Evolutionary conservation across 1,284 basidiomycete genomes (phyloP), one percentile per base, ranked within the genome.

Genomic region (Leccinum pseudoinsigne): DNA sequence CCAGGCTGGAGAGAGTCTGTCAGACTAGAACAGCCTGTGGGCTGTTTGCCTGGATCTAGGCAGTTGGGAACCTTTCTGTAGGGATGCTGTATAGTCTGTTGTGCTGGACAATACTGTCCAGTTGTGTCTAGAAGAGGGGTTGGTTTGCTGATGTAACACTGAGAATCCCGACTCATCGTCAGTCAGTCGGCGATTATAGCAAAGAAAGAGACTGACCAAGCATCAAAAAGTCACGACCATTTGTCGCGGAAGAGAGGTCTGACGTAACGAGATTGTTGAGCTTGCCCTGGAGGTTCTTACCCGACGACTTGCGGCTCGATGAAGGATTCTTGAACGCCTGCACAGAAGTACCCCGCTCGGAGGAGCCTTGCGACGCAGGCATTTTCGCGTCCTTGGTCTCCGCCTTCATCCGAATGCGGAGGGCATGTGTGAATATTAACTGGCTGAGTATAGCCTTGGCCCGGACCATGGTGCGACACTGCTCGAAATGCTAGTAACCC

Each of bases 221-320:
- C 57, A 58, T 58, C 42, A 58, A 23, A 31, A 58, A 18, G 28
- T 58, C 57, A 21, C 42, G 57, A 28, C 57, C 57, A 34, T 50
- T 42, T 18, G 57, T 58, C 28, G 28, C 57, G 11, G 42, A n/a
- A 51, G 42, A 58, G 40, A 58, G 40, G 34, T 58, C 57, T 7
- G 57, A 58, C 5, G 57, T 58, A 23, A 58, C 18, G 5, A 58
- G 57, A 51, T 58, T 58, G 18, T 58, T 47, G 28, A 58, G 57
- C 18, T 21, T 58, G 18, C 57, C 57, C 40, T 31, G 10, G 10
- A 58, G n/a, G n/a, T 47, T 58, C 42, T 58, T 58, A 2, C 36
- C 21, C 14, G 57, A n/a, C 31, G 28, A 31, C 31, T 28, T 47
- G n/a, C 26, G 10, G n/a, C 26, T 28, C 12, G 42, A 21, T 4